Base-by-base conservation (phyloP, 192 early-diverging fungal species). In the Funneliformis geosporum region DNA sequence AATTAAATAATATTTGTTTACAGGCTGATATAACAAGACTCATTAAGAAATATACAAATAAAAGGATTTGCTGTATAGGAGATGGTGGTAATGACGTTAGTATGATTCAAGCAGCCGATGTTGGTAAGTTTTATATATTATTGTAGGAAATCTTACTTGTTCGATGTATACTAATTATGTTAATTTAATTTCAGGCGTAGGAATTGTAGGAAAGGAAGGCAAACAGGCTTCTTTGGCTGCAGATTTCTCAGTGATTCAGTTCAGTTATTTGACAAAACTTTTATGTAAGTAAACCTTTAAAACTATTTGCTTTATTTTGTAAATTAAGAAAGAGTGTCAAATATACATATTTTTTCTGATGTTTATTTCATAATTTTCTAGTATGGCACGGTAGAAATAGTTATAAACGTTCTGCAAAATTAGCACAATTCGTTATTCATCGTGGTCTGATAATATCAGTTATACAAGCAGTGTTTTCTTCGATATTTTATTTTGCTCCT, bases 1-100 rank as follows among this genome's bases (percentile, higher is more conserved):
- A 10, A 1, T 46, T 43, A 72, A 8, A 47, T 25, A 47, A n/a
- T 47, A 11, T 21, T 44, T 62, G 12, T 16, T 23, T 69, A 7
- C 81, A 86, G 82, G 96, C 97, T 10, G 95, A 95, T 18, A 91
- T 99, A 60, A 95, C 95, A 39, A 80, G 85, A 9, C 76, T 97
- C 76, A 94, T 99, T 76, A 94, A 94, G 76, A 80, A 86, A 8
- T 87, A 87, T 59, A 94, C 93, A 4, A 85, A 90, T 46, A 93
- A 93, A 73, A 88, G 95, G 0, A 93, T 95, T 40, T 90, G 93
- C 73, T 94, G 94, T 59, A 95, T 99, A 60, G 97, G 97, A 60
- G 97, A 99, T 83, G 97, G 97, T 60, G 97, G 96, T 62, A 99
- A 99, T 81, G 97, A 99, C 81, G 96, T 99, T 60, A 92, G 91